Evolutionary conservation across 306 rosid genomes (phyloP).

Genomic region (Pachyrhizus erosus): DNA sequence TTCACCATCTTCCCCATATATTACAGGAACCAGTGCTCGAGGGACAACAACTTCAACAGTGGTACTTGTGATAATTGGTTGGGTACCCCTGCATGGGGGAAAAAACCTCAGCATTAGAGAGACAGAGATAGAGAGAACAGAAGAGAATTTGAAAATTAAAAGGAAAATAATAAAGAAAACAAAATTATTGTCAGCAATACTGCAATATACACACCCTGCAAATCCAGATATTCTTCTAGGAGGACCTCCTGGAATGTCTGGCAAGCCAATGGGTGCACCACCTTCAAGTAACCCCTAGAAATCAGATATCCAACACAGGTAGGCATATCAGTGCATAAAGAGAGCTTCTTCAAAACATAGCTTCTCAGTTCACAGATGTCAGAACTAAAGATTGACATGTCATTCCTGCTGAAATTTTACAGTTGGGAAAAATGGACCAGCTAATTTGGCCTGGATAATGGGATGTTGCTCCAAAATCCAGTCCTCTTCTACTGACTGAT

Average conservation of each 20-base stretch:
- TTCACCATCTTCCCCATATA: constrained; percentile 95
- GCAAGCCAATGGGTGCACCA: constrained; percentile 73
- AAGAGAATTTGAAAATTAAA: neutral
- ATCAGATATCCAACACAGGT: constrained; percentile 34
- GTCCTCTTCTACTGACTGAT: neutral
- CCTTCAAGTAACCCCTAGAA: constrained; percentile 79
- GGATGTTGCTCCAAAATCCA: neutral
- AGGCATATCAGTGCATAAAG: constrained; percentile 1
- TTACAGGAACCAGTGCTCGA: constrained; percentile 70
- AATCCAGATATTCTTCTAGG: constrained; percentile 73
- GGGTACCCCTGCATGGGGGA: constrained; percentile 66
- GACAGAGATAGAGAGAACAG: neutral
- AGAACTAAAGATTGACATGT: constrained; percentile 20
- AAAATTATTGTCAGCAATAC: constrained; percentile 21
- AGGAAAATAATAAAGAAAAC: neutral
- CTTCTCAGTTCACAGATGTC: constrained; percentile 24
- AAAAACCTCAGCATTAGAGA: neutral
- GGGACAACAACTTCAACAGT: constrained; percentile 96
- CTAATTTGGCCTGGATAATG: neutral
- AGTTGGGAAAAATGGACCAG: neutral
- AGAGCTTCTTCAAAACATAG: constrained; percentile 7
- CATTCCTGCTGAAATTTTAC: neutral
- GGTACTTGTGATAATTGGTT: constrained; percentile 80
- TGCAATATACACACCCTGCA: constrained; percentile 56
- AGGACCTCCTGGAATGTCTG: constrained; percentile 73